Evolutionary conservation across 176 grass and related monocot genomes (phyloP), one percentile per base, ranked within the genome.

Genomic region (Triticum turgidum): DNA sequence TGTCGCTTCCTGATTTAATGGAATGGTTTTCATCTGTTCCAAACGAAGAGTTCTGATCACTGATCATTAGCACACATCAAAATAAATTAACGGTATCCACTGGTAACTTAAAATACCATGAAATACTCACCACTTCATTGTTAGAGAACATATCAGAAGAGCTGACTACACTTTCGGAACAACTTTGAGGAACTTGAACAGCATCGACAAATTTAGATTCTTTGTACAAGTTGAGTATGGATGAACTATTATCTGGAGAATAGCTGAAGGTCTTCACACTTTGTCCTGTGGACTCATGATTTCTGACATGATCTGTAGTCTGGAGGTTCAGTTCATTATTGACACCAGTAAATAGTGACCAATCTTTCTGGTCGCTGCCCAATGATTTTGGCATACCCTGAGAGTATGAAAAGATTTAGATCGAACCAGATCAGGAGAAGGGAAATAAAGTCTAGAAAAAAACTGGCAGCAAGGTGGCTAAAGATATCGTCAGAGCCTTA

Each of bases 11-110:
- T 65, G 86, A 91, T 24, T 68, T 82, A 65, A 77, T 78, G 27
- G 86, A 82, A 65, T 88, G 64, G 20, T 45, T 88, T 85, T 85
- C 71, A 65, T 85, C 90, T 88, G 90, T 88, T 91, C 84, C 49
- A 88, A 78, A 78, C 32, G 90, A 91, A 85, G 90, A 91, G 14
- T 82, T 82, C 86, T 91, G 78, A 88, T 91, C 82, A 85, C 89
- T 78, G 82, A 72, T 58, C 71, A 82, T 91, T 91, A 91, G 90
- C 81, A 39, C 21, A 71, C 39, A 44, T 81, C 24, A 1, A 39
- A 76, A 77, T 42, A 66, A 38, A 77, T 72, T 24, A 84, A 75
- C 0, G 11, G 12, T 61, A 18, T 35, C 41, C 25, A 61, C 0
- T 0, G 29, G 52, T 51, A 85, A 62, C 38, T 71, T 34, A 64